Base-by-base conservation (phyloP, 495 filamentous ascomycete species). In the Letharia lupina region DNA sequence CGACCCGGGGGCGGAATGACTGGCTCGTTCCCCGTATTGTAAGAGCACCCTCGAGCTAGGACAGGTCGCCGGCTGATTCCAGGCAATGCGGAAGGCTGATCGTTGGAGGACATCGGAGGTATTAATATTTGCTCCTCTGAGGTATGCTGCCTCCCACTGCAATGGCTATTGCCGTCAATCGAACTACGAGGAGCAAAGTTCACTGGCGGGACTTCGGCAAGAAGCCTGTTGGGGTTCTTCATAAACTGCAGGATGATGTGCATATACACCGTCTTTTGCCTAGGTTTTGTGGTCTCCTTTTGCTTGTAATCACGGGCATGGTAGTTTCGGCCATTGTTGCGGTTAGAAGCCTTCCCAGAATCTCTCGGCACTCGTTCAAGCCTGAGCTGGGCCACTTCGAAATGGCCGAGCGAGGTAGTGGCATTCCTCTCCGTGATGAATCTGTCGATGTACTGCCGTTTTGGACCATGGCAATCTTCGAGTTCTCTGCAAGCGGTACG, bases 401-500 rank as follows among this genome's bases (percentile, higher is more conserved):
- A 65, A 8, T 42, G 45, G 11, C 33, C 57, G 28, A 56, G 20
- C 12, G 33, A 60, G 44, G 57, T 58, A 45, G 33, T 48, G 4
- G 20, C 31, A 35, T 44, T 50, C 31, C 63, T 58, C 16, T 65
- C 63, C 1, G 39, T 35, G 31, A 65, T 65, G 11, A 65, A 35
- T 4, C 47, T 59, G n/a, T 50, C 40, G 33, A 65, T 65, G n/a
- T 59, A 45, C 28, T 31, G 54, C 4, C 56, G 63, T 28, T 60
- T 65, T 31, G 54, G 41, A 28, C 58, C 52, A 35, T 65, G 63
- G 18, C 33, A 58, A 11, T 45, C 54, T 31, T 45, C 57, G 23
- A 65, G 54, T 23, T 60, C 63, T 50, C 58, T 45, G 23, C 44
- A 42, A 37, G 54, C 63, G 11, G 63, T 59, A 10, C 23, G 57